Conservation (phyloP, 2,329 filamentous ascomycete genomes). For the Monascus ruber region DNA sequence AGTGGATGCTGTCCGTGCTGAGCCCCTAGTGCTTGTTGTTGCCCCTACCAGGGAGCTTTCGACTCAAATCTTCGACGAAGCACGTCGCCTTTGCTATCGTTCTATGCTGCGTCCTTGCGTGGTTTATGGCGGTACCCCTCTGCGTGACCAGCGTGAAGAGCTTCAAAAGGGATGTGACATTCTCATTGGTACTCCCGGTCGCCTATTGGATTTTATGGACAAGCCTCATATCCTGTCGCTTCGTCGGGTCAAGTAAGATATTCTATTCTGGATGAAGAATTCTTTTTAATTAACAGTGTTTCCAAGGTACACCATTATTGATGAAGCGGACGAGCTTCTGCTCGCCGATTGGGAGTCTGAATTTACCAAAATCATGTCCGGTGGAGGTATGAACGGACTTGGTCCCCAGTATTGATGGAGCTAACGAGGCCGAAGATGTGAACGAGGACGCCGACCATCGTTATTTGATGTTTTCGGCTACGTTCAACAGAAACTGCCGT, state of each 20-base stretch:
- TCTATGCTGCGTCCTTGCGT: slow-evolving; percentile 90
- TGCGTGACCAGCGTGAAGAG: slow-evolving; percentile 58
- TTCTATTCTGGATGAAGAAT: slow-evolving; percentile 1
- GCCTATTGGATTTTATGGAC: slow-evolving; percentile 72
- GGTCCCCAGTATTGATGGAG: neutral
- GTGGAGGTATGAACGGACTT: slow-evolving; percentile 53
- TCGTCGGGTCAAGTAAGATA: slow-evolving; percentile 56
- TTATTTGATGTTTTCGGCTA: slow-evolving; percentile 84
- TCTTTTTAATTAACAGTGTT: neutral
- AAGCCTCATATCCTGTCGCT: slow-evolving; percentile 59
- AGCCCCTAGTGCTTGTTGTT: slow-evolving; percentile 79
- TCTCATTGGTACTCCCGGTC: slow-evolving; percentile 77
- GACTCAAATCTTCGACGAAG: slow-evolving; percentile 90
- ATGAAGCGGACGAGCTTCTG: slow-evolving; percentile 92
- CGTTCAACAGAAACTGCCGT: slow-evolving; percentile 72
- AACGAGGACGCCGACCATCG: slow-evolving; percentile 62
- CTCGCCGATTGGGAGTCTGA: slow-evolving; percentile 66
- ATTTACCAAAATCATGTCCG: slow-evolving; percentile 63
- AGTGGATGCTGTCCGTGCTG: slow-evolving; percentile 52
- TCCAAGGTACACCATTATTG: slow-evolving; percentile 59
- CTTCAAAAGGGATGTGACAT: slow-evolving; percentile 79
- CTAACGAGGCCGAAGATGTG: slow-evolving; percentile 39
- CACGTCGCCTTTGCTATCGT: slow-evolving; percentile 83
- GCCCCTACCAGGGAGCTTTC: slow-evolving; percentile 82
- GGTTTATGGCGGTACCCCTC: slow-evolving; percentile 71